Base-by-base conservation (phyloP, 352 stramenopile species). In the Phytophthora cajani region DNA sequence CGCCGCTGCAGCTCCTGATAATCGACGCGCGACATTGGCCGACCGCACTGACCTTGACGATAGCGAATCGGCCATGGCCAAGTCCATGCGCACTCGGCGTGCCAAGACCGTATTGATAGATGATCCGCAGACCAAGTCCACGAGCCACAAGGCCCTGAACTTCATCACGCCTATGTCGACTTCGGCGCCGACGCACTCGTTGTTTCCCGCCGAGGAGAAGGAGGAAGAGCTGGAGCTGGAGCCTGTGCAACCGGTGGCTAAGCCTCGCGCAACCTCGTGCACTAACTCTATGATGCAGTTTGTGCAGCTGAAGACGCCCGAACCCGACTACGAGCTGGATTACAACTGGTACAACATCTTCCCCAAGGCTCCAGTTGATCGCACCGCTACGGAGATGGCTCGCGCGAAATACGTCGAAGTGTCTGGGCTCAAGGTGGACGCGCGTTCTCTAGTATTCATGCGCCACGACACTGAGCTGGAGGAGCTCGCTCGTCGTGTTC, bases 341-440 rank as follows among this genome's bases (percentile, higher is more conserved):
- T 95, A 91, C 66, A 75, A 85, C 72, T 93, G 88, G 85, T 75
- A 85, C 63, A 88, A 93, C 73, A 84, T 85, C 19, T 95, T 87
- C 66, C 88, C 88, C 2, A 95, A 95, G 69, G 85, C 86, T 6
- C 88, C 88, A 0, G 61, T 91, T n/a, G 53, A 71, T 30, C 72
- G 62, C 10, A 67, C 47, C 23, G 42, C 64, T 32, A 30, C 69
- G 0, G 86, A 94, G 33, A 54, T 64, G 9, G 75, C 75, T 30
- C 82, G 87, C 14, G 69, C 86, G 8, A 78, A 81, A 51, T 88
- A 81, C 32, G 69, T 95, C n/a, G 64, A 84, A 38, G 57, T 74
- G 10, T 75, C 77, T 12, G 76, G 72, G 3, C 71, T 91, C n/a
- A 85, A 88, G 58, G 58, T 93, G 46, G 84, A 93, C 61, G 75